These are phyloP conservation scores for Sphaerobolus stellatus DNA, from an alignment of 1,284 basidiomycete species.

Conservation along the genomic window DNA sequence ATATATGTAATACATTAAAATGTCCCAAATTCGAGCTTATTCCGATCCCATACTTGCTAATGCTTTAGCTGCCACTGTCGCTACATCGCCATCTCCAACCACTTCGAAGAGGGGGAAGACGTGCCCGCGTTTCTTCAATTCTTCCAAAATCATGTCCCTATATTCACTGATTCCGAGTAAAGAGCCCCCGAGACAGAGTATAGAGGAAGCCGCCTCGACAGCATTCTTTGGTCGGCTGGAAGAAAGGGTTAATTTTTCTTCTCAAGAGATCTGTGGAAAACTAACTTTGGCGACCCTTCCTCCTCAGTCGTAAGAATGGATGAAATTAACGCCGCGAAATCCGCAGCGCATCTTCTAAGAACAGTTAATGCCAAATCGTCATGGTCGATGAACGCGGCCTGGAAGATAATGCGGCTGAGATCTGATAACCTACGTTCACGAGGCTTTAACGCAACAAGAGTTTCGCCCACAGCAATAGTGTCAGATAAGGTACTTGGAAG, in stretches of 20 bases:
- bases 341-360: constrained; percentile 48
- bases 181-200: constrained; percentile 75
- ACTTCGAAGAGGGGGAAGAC: constrained; percentile 62
- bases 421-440: constrained; percentile 71
- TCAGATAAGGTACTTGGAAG: no score
- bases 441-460: constrained; percentile 25
- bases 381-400: constrained; percentile 61
- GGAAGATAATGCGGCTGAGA: constrained; percentile 70
- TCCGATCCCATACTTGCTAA: no score
- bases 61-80: constrained; percentile 58
- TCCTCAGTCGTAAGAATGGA: constrained; percentile 47
- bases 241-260: neutral
- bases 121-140: constrained; percentile 55
- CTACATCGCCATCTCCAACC: constrained; percentile 56
- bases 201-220: constrained; percentile 52
- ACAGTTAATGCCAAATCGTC: constrained; percentile 62
- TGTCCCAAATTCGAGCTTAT: no score
- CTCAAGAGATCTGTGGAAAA: constrained; percentile 5
- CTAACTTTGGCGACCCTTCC: constrained; percentile 19
- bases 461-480: constrained; percentile 36
- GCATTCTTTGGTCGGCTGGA: constrained; percentile 25
- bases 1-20: no score
- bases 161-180: constrained; percentile 60
- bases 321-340: constrained; percentile 61
- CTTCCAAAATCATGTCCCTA: constrained; percentile 57